Base-by-base conservation (phyloP, 768 basidiomycete species). In the Xerocomellus dryophilus region DNA sequence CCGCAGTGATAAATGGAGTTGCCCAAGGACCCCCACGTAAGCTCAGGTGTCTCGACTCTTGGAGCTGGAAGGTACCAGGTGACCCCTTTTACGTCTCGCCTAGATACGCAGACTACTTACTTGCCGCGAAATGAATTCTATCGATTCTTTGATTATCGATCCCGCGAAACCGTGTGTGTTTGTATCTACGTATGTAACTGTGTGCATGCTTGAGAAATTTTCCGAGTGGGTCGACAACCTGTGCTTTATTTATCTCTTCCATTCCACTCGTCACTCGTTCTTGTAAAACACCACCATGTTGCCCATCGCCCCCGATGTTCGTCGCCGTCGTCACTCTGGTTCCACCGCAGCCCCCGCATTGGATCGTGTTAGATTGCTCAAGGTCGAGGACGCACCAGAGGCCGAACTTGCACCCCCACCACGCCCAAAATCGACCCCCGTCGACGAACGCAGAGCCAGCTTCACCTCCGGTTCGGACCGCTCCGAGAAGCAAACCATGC, bases 371-470 rank as follows among this genome's bases (percentile, higher is more conserved):
- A 27, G 58, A 17, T 57, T 58, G 50, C 66, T 48, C 50, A 55
- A 43, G 52, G 11, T 45, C 42, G 64, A 60, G 48, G 61, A 56
- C 54, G 49, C 55, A 31, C 57, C 51, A n/a, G 66, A 70, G 38
- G 21, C 53, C 42, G 54, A 58, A 7, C 61, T 80, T 21, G 62
- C 73, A 1, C 81, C 83, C 7, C 84, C 83, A 7, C 86, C 84
- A 4, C 79, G 88, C 18, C 87, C 88, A 18, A 88, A 90, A 66
- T 87, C 85, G 14, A 86, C 88, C 0, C 87, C 88, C 2, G 77
- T 74, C 9, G 74, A 83, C 27, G 84, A 87, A 61, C 78, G 77
- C 42, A 74, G 80, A 35, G 75, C 78, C 42, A 75, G 71, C 69
- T 72, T 61, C 59, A 69, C 60, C 62, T 70, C 67, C 61, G 64